phyloP scores from a whole-genome alignment of 2,329 filamentous ascomycete genomes.

The Fusarium humuli region DNA sequence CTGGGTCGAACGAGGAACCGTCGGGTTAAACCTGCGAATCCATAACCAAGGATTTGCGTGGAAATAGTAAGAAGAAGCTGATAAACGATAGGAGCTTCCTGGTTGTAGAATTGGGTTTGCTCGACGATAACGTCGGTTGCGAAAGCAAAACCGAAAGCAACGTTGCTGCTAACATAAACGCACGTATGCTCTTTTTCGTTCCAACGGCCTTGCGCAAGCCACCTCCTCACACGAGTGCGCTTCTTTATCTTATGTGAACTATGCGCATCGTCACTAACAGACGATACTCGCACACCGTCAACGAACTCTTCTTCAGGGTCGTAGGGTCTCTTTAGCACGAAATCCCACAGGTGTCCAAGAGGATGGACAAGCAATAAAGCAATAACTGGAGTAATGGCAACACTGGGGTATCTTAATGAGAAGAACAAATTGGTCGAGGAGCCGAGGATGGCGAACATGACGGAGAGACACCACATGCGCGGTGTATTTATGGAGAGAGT shows the following conservation, averaged over 20 bases:
- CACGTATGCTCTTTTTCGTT: slow-evolving; percentile 91
- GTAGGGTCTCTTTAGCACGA: slow-evolving; percentile 71
- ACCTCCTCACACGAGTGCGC: slow-evolving; percentile 68
- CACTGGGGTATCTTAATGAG: slow-evolving; percentile 88
- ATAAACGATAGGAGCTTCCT: slow-evolving; percentile 80
- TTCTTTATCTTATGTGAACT: slow-evolving; percentile 42
- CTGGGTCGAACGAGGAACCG: slow-evolving; percentile 86
- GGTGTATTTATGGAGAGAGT: slow-evolving; percentile 87
- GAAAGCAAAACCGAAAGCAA: slow-evolving; percentile 90
- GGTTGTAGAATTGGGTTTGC: slow-evolving; percentile 89
- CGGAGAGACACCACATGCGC: slow-evolving; percentile 86
- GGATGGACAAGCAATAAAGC: slow-evolving; percentile 87
- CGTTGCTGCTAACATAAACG: slow-evolving; percentile 90
- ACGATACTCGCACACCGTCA: slow-evolving; percentile 58
- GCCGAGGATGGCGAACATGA: slow-evolving; percentile 82
- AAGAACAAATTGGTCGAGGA: slow-evolving; percentile 91
- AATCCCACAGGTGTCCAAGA: slow-evolving; percentile 83
- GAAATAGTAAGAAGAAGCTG: slow-evolving; percentile 86
- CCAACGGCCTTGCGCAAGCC: slow-evolving; percentile 84
- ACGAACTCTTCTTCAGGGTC: slow-evolving; percentile 62
- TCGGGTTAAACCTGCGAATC: slow-evolving; percentile 84
- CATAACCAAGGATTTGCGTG: slow-evolving; percentile 87
- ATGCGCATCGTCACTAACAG: slow-evolving; percentile 34
- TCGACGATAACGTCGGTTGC: slow-evolving; percentile 92
- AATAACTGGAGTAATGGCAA: slow-evolving; percentile 90